phyloP scores from a whole-genome alignment of 108 stramenopile genomes.

The Nitzschia sp. region DNA sequence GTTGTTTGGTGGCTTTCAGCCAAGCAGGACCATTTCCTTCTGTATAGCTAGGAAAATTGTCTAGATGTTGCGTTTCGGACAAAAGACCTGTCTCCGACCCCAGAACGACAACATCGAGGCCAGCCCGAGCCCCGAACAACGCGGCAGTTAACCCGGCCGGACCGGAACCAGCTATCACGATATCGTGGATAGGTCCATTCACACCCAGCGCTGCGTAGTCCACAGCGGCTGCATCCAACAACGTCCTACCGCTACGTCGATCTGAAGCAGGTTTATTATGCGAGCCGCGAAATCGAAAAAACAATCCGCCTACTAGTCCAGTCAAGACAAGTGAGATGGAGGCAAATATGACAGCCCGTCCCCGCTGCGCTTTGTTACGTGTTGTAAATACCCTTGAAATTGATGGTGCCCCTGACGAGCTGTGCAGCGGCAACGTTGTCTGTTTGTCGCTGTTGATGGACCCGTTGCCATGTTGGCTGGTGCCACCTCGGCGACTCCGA shows the following conservation, averaged over 20 bases:
- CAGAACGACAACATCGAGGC: conserved; percentile 53
- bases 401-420: neutral
- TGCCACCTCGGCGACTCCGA: neutral
- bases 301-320: neutral
- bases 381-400: neutral
- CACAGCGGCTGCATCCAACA: neutral
- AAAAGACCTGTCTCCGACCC: conserved; percentile 49
- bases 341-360: neutral
- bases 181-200: conserved; percentile 37
- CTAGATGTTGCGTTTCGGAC: conserved; percentile 44
- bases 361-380: neutral
- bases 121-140: conserved; percentile 58
- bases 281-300: neutral
- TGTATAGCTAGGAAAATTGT: conserved; percentile 52
- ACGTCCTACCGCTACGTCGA: too few species aligned
- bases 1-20: conserved; percentile 40
- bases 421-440: neutral
- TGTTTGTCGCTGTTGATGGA: neutral
- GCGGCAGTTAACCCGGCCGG: conserved; percentile 63
- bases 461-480: neutral
- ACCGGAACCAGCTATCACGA: conserved; percentile 59
- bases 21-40: conserved; percentile 41
- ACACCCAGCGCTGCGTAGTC: neutral
- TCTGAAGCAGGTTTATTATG: neutral
- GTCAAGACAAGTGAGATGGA: neutral